Percentiles rank a stretch among this genome's conserved stretches.
phyloP scores from a whole-genome alignment of 306 rosid genomes.

The Ochetophila trinervis region DNA sequence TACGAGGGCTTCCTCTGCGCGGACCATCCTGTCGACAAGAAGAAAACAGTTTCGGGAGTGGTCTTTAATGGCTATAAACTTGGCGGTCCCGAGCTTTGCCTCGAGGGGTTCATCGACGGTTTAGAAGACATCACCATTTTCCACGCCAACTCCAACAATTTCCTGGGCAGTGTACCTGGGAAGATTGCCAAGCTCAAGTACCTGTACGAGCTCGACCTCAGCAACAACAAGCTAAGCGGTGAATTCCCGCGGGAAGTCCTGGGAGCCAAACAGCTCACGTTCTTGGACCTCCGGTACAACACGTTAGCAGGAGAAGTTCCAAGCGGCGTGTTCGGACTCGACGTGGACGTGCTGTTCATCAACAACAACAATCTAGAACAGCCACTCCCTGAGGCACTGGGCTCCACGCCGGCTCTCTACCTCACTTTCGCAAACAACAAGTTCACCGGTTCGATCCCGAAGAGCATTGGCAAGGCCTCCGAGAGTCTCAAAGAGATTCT shows the following conservation, averaged over 20 bases:
- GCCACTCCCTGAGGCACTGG: constrained; percentile 50
- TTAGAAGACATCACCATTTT: constrained; percentile 48
- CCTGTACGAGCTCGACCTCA: constrained; percentile 74
- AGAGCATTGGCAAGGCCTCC: constrained; percentile 41
- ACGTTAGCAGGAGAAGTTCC: constrained; percentile 26
- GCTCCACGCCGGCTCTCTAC: constrained; percentile 52
- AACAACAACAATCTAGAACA: constrained; percentile 51
- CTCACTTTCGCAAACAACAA: constrained; percentile 69
- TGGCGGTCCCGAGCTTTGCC: constrained; percentile 1
- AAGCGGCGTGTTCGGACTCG: constrained; percentile 25
- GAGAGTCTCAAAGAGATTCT: constrained; percentile 60
- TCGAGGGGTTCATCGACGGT: constrained; percentile 17
- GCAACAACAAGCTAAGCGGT: constrained; percentile 46
- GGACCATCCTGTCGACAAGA: background rate
- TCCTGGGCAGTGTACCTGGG: constrained; percentile 28
- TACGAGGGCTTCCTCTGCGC: constrained; percentile 41
- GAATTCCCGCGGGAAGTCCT: constrained; percentile 41
- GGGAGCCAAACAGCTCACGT: constrained; percentile 19
- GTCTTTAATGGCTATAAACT: constrained; percentile 41
- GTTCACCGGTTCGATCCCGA: constrained; percentile 56
- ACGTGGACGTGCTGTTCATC: constrained; percentile 56
- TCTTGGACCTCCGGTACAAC: constrained; percentile 78
- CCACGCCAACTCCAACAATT: constrained; percentile 77
- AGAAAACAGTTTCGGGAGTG: constrained; percentile 36
- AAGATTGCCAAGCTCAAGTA: background rate